phyloP scores from a whole-genome alignment of 2,329 filamentous ascomycete species.

The Hortaea werneckii region DNA sequence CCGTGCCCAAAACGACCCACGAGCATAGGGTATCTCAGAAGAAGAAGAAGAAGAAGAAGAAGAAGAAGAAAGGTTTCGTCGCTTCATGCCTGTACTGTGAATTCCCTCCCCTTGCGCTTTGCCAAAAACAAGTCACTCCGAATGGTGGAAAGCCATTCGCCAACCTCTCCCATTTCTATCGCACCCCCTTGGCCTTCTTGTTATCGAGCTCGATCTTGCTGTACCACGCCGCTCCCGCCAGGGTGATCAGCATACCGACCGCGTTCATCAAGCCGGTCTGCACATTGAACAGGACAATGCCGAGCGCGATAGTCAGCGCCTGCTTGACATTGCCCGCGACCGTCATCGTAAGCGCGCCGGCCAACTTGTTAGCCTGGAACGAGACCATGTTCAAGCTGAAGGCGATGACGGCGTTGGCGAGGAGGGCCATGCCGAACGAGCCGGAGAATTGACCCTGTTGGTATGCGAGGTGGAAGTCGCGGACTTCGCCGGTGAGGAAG shows the following conservation, averaged over 20 bases:
- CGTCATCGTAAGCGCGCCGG: constrained; percentile 27
- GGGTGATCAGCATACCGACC: background rate
- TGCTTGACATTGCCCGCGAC: constrained; percentile 31
- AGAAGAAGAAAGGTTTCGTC: too few species aligned
- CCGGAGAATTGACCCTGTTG: constrained; percentile 16
- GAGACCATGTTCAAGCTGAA: constrained; percentile 29
- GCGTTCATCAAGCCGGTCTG: constrained; percentile 9
- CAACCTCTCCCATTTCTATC: background rate
- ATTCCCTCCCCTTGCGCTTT: too few species aligned
- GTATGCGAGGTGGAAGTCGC: constrained; percentile 10
- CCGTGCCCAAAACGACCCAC: too few species aligned
- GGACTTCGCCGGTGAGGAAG: constrained; percentile 41
- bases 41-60: too few species aligned
- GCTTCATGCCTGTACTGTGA: too few species aligned
- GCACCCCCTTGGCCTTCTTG: background rate
- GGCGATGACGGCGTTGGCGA: constrained; percentile 25
- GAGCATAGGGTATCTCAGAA: too few species aligned
- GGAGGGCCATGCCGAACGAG: constrained; percentile 14
- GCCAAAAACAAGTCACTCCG: too few species aligned
- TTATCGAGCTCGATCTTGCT: background rate
- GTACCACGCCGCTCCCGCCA: background rate
- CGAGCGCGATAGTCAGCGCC: constrained; percentile 27
- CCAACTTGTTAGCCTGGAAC: constrained; percentile 30
- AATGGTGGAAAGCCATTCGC: too few species aligned
- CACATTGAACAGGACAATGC: constrained; percentile 29